Base-by-base conservation (phyloP, 176 grass and related monocot genomes). In the Rhipidocladum racemiflorum region DNA sequence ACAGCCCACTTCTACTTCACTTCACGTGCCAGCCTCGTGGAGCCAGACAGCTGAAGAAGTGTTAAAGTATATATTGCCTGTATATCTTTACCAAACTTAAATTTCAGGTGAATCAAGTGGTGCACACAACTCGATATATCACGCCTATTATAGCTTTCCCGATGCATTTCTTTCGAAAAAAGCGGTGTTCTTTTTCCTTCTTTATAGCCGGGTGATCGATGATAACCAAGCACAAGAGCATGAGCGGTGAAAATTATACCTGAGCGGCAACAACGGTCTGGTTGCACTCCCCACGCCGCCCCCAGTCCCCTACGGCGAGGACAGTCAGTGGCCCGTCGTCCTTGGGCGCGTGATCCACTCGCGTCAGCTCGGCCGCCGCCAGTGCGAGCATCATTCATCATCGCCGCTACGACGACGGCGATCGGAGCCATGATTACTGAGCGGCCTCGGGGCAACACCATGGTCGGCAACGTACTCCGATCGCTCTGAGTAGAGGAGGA, bases 281-380 rank as follows among this genome's bases (percentile, higher is more conserved):
- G 83, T 97, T 97, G 32, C 15, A 93, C n/a, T 82, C 72, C 14
- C 94, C 94, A 13, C 81, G 84, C 23, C 94, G 61, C 0, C 94
- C 91, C 91, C 94, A 97, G 42, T 97, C 94, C 1, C 91, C 94
- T 5, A 93, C 64, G 54, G 84, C 94, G 2, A 97, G 81, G 61
- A 97, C 13, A 27, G 60, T 45, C 5, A 97, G 86, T 5, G 86
- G 87, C 10, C 86, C 94, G 27, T 97, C 70, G 0, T 45, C 65
- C 77, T 91, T 93, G 1, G 83, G 75, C 20, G 44, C 11, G 63
- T 97, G 94, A 70, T 93, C 86, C 43, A 97, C 45, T 61, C 76
- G 53, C 13, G 77, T 40, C 29, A 97, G 77, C 80, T 91, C 91
- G 6, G 65, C 90, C 5, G 44, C 29, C 5, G n/a, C 68, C 60